phyloP scores from a whole-genome alignment of 139 green algal genomes.

The Tetradesmus obliquus region DNA sequence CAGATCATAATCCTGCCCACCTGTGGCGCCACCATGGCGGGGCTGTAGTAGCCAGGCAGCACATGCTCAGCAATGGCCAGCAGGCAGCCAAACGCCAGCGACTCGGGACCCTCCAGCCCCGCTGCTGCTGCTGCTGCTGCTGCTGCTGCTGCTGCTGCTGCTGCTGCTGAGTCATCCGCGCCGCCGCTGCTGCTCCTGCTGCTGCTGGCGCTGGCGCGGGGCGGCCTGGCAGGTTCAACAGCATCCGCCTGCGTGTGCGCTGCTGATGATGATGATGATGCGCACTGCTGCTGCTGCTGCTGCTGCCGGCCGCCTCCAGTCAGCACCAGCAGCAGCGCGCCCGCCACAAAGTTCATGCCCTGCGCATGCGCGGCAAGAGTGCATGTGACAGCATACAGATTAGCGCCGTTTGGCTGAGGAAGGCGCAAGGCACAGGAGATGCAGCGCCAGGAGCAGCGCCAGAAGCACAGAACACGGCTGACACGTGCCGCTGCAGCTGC shows the following conservation, averaged over 20 bases:
- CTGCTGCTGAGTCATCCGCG: neutral
- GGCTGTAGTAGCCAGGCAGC: conserved; percentile 32
- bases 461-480: too few relatives aligned
- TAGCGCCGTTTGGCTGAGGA: too few relatives aligned
- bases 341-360: conserved; percentile 34
- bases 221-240: neutral
- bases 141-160: too few relatives aligned
- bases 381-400: too few relatives aligned
- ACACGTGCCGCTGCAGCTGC: neutral
- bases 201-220: neutral
- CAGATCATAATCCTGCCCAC: neutral
- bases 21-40: conserved; percentile 33
- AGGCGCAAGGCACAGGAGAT: too few relatives aligned
- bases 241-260: neutral
- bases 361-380: neutral
- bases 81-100: conserved; percentile 7
- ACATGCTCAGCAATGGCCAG: conserved; percentile 7
- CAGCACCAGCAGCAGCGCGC: conserved; percentile 25
- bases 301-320: neutral
- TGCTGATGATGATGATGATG: neutral
- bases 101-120: neutral
- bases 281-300: conserved; percentile 21
- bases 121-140: neutral
- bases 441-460: too few relatives aligned
- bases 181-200: neutral